Evolutionary conservation across 2,329 filamentous ascomycete genomes (phyloP), one percentile per base, ranked within the genome.

Genomic region (Diaporthe sp.): DNA sequence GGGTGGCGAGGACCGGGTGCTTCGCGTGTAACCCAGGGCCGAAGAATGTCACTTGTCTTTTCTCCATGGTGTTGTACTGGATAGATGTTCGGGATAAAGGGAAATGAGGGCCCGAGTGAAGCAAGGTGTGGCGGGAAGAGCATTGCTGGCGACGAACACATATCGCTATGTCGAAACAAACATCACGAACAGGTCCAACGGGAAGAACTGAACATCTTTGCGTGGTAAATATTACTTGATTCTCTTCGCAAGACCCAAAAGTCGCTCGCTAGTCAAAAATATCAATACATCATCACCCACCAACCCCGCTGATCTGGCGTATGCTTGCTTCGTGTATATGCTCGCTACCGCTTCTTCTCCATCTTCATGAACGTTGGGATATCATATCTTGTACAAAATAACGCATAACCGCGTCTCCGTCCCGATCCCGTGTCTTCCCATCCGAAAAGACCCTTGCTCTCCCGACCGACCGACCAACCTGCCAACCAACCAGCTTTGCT

Each of bases 341-440:
- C 46, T 68, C 31, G 65, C 65, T 68, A 28, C 13, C 46, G 46
- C 65, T 53, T 68, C 28, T 37, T 37, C 22, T 37, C n/a, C 51
- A 13, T 10, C 42, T 31, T 53, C 65, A 42, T 70, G n/a, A 70
- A 70, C 34, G 19, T 42, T 55, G 15, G 65, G 65, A 70, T 70
- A 70, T 70, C 65, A 65, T 49, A 34, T 70, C 49, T 70, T 55
- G 65, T 55, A 70, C 65, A 55, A 70, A 42, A 70, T 1, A n/a
- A 55, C 49, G 34, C 49, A 42, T 53, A 7, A 42, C 28, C 34
- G 34, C 65, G 31, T 68, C 46, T 34, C 46, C 13, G 22, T 28
- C 13, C 65, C 46, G 15, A 31, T 28, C 65, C 65, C n/a, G 17
- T 42, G 13, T 42, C 49, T 70, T 42, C 22, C 65, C 34, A 70